Evolutionary conservation across 106 monocot species (phyloP).

Genomic region (Dioscorea dumetorum): DNA sequence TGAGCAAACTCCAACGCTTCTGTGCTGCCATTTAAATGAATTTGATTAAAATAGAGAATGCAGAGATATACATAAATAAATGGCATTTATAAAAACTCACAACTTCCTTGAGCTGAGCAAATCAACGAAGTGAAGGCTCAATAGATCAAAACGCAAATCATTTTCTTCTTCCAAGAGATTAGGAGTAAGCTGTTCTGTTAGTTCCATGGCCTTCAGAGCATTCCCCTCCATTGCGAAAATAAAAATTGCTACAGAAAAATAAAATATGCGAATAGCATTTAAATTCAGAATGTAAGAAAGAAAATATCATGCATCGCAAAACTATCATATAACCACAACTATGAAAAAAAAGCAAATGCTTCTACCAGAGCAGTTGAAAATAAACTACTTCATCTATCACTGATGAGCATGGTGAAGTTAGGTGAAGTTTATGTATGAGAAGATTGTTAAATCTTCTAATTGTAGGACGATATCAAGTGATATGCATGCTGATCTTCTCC

Average conservation of each 20-base stretch:
- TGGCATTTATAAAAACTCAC: constrained; percentile 26
- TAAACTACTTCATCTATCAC: neutral
- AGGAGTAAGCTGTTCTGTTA: constrained; percentile 71
- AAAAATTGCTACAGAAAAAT: constrained; percentile 54
- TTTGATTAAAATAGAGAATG: neutral
- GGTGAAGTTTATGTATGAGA: no score
- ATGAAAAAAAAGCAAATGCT: neutral
- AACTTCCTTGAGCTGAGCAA: constrained; percentile 63
- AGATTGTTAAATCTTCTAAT: no score
- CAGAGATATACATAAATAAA: neutral
- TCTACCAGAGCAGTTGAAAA: neutral
- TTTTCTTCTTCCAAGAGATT: constrained; percentile 76
- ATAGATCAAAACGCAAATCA: constrained; percentile 88
- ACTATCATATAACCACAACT: neutral
- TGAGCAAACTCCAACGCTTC: constrained; percentile 99
- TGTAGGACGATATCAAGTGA: no score
- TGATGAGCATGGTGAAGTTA: no score
- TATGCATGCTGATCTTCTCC: no score
- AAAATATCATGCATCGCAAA: no score
- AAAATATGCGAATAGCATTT: constrained; percentile 7
- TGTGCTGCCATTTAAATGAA: constrained; percentile 47
- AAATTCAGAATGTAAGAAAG: neutral
- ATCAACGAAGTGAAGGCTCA: constrained; percentile 90
- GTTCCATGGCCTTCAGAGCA: constrained; percentile 79
- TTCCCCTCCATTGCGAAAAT: constrained; percentile 71